Conservation (phyloP, 2,329 filamentous ascomycete species). For the Aspergillus texensis region DNA sequence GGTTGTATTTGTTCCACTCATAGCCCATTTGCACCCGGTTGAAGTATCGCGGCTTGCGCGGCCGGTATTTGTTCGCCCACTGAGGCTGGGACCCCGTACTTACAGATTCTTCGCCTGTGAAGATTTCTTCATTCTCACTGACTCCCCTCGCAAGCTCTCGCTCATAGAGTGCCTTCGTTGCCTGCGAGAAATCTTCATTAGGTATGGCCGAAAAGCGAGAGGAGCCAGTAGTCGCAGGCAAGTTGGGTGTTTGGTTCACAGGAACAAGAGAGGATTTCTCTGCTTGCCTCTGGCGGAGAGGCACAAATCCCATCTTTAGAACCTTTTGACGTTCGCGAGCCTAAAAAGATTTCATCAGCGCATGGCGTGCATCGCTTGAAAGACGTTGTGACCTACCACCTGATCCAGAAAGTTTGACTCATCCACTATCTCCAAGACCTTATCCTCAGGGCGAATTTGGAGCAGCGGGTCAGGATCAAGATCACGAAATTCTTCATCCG, state of each 20-base stretch:
- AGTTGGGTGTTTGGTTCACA: slow-evolving; percentile 40
- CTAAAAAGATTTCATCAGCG: slow-evolving; percentile 32
- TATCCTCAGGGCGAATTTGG: slow-evolving; percentile 66
- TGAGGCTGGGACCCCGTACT: slow-evolving; percentile 65
- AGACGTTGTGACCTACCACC: slow-evolving; percentile 46
- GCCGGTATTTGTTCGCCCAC: slow-evolving; percentile 83
- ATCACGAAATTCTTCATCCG: slow-evolving; percentile 40
- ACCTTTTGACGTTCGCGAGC: slow-evolving; percentile 62
- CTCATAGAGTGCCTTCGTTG: slow-evolving; percentile 86
- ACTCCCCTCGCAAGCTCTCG: slow-evolving; percentile 89
- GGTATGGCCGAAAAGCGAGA: slow-evolving; percentile 70
- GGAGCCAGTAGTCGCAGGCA: slow-evolving; percentile 56
- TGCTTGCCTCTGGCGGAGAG: slow-evolving; percentile 52
- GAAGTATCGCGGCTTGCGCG: slow-evolving; percentile 94
- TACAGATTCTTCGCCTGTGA: slow-evolving; percentile 84
- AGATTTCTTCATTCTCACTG: slow-evolving; percentile 88
- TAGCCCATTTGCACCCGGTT: slow-evolving; percentile 99
- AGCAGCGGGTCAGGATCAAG: slow-evolving; percentile 69
- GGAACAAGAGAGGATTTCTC: slow-evolving; percentile 38
- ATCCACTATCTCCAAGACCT: slow-evolving; percentile 59
- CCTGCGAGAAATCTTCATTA: slow-evolving; percentile 81
- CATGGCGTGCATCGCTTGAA: background rate
- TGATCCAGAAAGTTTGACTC: slow-evolving; percentile 61
- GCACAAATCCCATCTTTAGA: slow-evolving; percentile 68
- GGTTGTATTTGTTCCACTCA: slow-evolving; percentile 99